phyloP scores from a whole-genome alignment of 805 yeast species.

The Lipomyces orientalis region DNA sequence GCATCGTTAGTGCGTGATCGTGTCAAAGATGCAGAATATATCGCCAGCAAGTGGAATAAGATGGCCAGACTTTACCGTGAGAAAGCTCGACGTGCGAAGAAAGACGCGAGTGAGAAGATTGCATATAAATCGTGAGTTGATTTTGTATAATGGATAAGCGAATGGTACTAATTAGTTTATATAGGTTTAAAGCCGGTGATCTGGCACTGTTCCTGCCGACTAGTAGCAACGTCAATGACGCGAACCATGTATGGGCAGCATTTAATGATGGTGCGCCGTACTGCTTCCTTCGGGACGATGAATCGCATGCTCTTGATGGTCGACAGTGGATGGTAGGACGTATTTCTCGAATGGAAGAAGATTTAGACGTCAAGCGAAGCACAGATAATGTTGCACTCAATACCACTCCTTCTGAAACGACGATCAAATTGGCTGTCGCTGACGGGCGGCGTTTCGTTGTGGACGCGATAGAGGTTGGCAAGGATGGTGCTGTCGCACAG shows the following conservation, averaged over 20 bases:
- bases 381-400: neutral
- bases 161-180: slow-evolving; percentile 57
- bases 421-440: slow-evolving; percentile 7
- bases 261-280: slow-evolving; percentile 90
- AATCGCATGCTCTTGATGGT: slow-evolving; percentile 42
- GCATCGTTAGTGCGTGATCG: slow-evolving; percentile 65
- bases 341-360: slow-evolving; percentile 62
- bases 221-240: slow-evolving; percentile 42
- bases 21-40: slow-evolving; percentile 84
- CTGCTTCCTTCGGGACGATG: slow-evolving; percentile 64
- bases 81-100: slow-evolving; percentile 36
- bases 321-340: slow-evolving; percentile 87
- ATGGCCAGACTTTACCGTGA: slow-evolving; percentile 62
- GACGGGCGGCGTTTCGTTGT: slow-evolving; percentile 32
- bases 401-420: neutral
- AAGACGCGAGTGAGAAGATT: slow-evolving; percentile 29
- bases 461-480: slow-evolving; percentile 24
- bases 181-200: slow-evolving; percentile 72
- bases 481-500: slow-evolving; percentile 5
- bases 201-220: slow-evolving; percentile 87
- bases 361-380: slow-evolving; percentile 48
- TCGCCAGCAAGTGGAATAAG: slow-evolving; percentile 83
- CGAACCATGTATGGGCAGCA: slow-evolving; percentile 81
- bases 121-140: slow-evolving; percentile 41
- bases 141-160: slow-evolving; percentile 10